Evolutionary conservation across 2,329 filamentous ascomycete species (phyloP), one percentile per base, ranked within the genome.

Genomic region (Trematosphaeria pertusa): DNA sequence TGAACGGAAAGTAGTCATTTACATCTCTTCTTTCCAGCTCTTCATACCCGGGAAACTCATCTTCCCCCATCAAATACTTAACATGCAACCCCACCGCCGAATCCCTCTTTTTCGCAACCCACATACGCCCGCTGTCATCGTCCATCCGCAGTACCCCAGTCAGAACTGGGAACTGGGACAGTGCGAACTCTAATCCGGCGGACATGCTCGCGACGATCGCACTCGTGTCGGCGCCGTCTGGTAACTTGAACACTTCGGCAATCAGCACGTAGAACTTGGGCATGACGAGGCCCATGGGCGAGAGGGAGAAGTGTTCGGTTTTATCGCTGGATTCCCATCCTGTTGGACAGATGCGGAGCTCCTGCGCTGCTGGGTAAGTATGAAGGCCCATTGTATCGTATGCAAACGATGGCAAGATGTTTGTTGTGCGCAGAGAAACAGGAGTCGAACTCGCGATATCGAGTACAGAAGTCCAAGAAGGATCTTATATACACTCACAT

Each of bases 231-330:
- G 40, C 26, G 11, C 38, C 31, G 15, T 32, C 28, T 3, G 46
- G 32, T 6, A 59, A 43, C 30, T 47, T 40, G 43, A 58, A 59
- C 8, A 58, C 26, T 30, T 58, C 55, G 21, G 39, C 44, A 21
- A 59, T 51, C 28, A 51, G 46, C 11, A 51, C 49, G 22, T 56
- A 59, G 31, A 58, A 46, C 45, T 59, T 59, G 24, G 56, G 56
- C 56, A 59, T 48, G n/a, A 35, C 31, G 12, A 37, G 39, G 10
- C 41, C 44, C 49, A 58, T 5, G n/a, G 19, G 33, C 33, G 33
- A 15, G 12, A 36, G 11, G 17, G 33, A 17, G 3, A 36, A 17
- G 4, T 11, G 5, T n/a, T 36, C 33, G 14, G 33, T 36, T 17
- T 36, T 17, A 17, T 18, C 11, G 14, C 11, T 20, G 7, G 33